Conservation (phyloP, 768 basidiomycete genomes). For the Trametes sanguinea region DNA sequence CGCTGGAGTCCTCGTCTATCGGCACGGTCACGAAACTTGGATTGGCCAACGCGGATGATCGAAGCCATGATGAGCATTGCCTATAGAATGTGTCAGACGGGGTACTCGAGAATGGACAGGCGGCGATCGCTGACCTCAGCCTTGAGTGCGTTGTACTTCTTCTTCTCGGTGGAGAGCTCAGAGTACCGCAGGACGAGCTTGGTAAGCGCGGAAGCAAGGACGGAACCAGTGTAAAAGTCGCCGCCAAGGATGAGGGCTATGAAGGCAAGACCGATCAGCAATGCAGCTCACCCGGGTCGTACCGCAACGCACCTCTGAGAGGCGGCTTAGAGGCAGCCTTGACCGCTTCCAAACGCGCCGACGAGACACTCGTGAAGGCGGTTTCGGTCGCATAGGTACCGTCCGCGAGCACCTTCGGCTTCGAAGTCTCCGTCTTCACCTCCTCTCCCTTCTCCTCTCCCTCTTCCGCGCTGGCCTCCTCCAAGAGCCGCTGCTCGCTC, state of each 20-base stretch:
- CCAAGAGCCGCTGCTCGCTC: conserved; percentile 79
- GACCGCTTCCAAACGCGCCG: conserved; percentile 73
- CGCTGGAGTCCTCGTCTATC: conserved; percentile 98
- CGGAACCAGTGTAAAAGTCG: conserved; percentile 95
- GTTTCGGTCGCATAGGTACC: conserved; percentile 99
- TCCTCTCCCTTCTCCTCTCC: conserved; percentile 52
- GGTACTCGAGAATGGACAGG: background rate
- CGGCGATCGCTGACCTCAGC: conserved; percentile 66
- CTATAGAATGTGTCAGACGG: conserved; percentile 36
- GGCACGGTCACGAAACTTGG: conserved; percentile 91
- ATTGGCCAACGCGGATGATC: conserved; percentile 94
- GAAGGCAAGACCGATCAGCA: background rate
- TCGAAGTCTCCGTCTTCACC: conserved; percentile 49
- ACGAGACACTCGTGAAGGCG: conserved; percentile 67
- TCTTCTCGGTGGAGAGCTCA: conserved; percentile 50
- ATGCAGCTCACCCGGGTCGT: background rate
- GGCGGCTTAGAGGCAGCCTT: conserved; percentile 91
- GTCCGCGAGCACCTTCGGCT: conserved; percentile 86
- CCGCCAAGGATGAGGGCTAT: conserved; percentile 86
- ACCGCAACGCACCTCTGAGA: conserved; percentile 59
- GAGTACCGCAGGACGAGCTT: conserved; percentile 85
- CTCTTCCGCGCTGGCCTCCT: conserved; percentile 67
- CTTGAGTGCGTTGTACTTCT: conserved; percentile 66
- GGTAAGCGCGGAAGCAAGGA: conserved; percentile 85
- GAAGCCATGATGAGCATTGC: conserved; percentile 99